phyloP scores from a whole-genome alignment of 495 filamentous ascomycete genomes.

The Hypoxylon crocopeplum region DNA sequence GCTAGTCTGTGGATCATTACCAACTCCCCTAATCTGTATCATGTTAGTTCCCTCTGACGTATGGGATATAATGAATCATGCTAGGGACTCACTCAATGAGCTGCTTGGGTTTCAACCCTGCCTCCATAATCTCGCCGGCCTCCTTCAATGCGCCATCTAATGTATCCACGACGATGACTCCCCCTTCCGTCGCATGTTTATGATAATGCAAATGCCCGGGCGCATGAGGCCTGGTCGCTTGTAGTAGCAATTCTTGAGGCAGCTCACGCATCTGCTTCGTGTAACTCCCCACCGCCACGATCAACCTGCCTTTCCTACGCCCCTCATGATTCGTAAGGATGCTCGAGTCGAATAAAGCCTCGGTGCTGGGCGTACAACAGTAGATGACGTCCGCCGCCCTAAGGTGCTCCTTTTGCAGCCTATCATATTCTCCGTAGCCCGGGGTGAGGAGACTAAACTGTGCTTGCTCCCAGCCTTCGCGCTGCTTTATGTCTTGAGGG shows the following conservation, averaged over 20 bases:
- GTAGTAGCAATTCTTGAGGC: conserved; percentile 72
- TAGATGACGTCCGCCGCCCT: conserved; percentile 78
- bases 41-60: conserved; percentile 26
- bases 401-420: conserved; percentile 71
- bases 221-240: conserved; percentile 64
- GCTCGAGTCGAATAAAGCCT: conserved; percentile 56
- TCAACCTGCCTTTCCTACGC: conserved; percentile 74
- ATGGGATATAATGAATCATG: background rate
- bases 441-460: conserved; percentile 75
- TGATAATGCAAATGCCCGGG: conserved; percentile 66
- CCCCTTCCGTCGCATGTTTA: conserved; percentile 73
- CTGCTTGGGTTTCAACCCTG: conserved; percentile 71
- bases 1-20: conserved; percentile 62
- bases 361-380: conserved; percentile 63
- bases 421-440: conserved; percentile 72
- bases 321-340: conserved; percentile 72
- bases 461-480: conserved; percentile 62
- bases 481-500: conserved; percentile 55
- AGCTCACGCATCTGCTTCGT: conserved; percentile 86
- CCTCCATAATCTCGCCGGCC: conserved; percentile 87
- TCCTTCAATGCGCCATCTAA: conserved; percentile 80
- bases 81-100: conserved; percentile 73
- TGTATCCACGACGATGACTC: conserved; percentile 83
- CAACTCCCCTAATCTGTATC: conserved; percentile 68
- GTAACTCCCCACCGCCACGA: conserved; percentile 85